A percentile compares a stretch with the other conserved stretches of the same genome.
phyloP scores from a whole-genome alignment of 768 basidiomycete species.

The Suillus clintonianus region DNA sequence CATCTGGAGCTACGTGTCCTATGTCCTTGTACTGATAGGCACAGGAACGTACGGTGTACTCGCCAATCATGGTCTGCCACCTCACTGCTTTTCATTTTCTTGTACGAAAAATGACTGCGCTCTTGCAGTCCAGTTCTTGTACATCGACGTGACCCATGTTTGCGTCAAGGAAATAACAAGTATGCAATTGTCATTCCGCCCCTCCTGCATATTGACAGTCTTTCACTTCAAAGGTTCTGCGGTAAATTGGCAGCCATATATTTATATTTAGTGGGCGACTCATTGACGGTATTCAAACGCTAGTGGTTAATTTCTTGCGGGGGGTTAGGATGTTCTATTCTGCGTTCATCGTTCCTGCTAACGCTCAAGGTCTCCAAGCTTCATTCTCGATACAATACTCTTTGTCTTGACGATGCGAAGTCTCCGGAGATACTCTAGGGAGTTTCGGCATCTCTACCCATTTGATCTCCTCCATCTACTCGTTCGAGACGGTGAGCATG shows the following conservation, averaged over 20 bases:
- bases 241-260: neutral
- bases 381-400: constrained; percentile 14
- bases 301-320: constrained; percentile 10
- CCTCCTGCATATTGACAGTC: neutral
- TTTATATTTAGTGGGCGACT: neutral
- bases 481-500: constrained; percentile 22
- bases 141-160: constrained; percentile 14
- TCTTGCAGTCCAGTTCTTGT: constrained; percentile 7
- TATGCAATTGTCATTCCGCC: constrained; percentile 7
- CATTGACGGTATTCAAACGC: neutral
- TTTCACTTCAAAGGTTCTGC: neutral
- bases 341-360: neutral
- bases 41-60: constrained; percentile 2
- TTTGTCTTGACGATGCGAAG: constrained; percentile 4
- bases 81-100: neutral
- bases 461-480: constrained; percentile 19
- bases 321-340: neutral
- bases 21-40: neutral
- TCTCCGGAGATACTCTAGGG: constrained; percentile 6
- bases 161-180: constrained; percentile 8
- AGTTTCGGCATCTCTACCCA: neutral
- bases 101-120: neutral
- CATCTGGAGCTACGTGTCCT: constrained; percentile 14
- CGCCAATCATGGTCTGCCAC: neutral
- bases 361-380: constrained; percentile 11